These are phyloP conservation scores for Escallonia rubra DNA, from an alignment of 129 eudicot species.

Conservation along the genomic window DNA sequence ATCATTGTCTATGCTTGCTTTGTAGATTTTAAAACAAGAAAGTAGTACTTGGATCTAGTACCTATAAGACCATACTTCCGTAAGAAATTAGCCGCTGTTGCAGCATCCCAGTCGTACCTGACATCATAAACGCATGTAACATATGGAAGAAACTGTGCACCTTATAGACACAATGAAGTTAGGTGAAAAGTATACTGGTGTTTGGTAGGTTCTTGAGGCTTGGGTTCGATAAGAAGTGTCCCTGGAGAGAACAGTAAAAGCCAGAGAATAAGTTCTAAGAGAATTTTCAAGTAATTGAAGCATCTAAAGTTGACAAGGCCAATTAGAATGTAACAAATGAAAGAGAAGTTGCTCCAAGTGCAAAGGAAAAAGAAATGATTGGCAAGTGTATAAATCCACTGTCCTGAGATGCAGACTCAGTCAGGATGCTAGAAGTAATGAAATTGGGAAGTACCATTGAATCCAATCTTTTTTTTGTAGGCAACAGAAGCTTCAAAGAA, in stretches of 20 bases:
- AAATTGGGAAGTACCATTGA: conserved; percentile 47
- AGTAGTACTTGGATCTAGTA: conserved; percentile 2
- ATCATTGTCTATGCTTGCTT: too few relatives aligned
- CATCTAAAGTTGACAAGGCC: not conserved
- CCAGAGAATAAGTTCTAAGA: not conserved
- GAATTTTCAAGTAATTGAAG: not conserved
- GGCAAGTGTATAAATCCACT: not conserved
- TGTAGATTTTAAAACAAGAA: too few relatives aligned
- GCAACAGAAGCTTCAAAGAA: conserved; percentile 91
- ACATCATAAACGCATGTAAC: conserved; percentile 18
- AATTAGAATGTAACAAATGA: not conserved
- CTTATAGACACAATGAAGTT: not conserved
- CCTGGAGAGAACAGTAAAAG: conserved; percentile 32
- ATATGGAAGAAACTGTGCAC: not conserved
- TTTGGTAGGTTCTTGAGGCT: conserved; percentile 98
- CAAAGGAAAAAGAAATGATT: not conserved
- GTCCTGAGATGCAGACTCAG: too few relatives aligned
- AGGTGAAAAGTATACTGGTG: conserved; percentile 64
- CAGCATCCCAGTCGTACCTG: conserved; percentile 99
- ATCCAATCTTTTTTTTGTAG: conserved; percentile 96
- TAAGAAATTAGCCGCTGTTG: conserved; percentile 92
- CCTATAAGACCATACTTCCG: conserved; percentile 87
- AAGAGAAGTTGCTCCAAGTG: not conserved
- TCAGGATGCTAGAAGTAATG: too few relatives aligned
- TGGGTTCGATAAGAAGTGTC: conserved; percentile 91